Base-by-base conservation (phyloP, 257 asterid genomes). In the Parsonsia alboflavescens region DNA sequence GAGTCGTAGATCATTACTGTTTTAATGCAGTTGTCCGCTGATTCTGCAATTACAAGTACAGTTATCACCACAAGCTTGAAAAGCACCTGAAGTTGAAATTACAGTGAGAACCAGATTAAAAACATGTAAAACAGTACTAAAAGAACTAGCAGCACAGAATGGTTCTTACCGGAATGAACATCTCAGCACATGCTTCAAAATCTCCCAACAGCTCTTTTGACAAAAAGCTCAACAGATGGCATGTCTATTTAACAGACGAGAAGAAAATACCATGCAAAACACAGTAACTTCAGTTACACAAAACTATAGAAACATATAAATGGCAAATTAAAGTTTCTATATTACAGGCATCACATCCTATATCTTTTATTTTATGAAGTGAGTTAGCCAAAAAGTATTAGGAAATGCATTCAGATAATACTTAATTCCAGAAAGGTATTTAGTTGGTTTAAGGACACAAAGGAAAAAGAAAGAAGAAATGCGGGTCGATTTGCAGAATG, bases 21-120 rank as follows among this genome's bases (percentile, higher is more conserved):
- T 82, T 95, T 95, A 78, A 95, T 92, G 90, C 99, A 95, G 89
- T 89, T 92, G 82, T 95, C 99, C 0, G 99, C 96, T 33, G 99
- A 95, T 83, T 95, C 99, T 85, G 97, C 97, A 84, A 95, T 95
- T 75, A 95, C 98, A 78, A 95, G 97, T 79, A 95, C 98, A 58
- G 99, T 92, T 83, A 95, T 95, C 84, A 95, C 99, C 70, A 95
- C 98, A 85, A 95, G 99, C 97, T 95, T 95, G 98, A 95, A 95
- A 81, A 95, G 98, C 73, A 89, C 97, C 99, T 95, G 91, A 78
- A 75, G 73, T 73, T 71, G 81, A 82, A 73, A 83, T 46, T 45
- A 41, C 53, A 26, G 85, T 84, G 86, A 85, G 90, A 82, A 73
- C 77, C 76, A 72, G 73, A 80, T 52, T 78, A 30, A 68, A 6